A percentile compares a stretch with the other conserved stretches of the same genome.
Conservation (phyloP, 202 grass and related monocot species). For the Setaria viridis region DNA sequence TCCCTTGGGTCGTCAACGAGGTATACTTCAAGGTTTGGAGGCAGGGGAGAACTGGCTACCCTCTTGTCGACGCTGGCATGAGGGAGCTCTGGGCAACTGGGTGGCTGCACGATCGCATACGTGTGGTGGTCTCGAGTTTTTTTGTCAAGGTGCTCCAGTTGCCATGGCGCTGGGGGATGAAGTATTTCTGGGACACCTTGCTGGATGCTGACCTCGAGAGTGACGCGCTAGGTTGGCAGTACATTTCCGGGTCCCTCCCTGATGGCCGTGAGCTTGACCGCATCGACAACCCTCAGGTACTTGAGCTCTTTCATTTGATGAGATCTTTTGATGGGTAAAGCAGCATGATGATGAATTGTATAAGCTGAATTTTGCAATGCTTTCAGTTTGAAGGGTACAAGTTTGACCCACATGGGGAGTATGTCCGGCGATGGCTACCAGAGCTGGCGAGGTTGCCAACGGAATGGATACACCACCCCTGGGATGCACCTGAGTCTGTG, state of each 20-base stretch:
- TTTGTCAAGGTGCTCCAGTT: constrained; percentile 97
- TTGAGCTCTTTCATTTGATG: not conserved
- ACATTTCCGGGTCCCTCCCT: constrained; percentile 93
- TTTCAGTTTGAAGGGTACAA: constrained; percentile 93
- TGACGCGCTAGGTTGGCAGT: constrained; percentile 95
- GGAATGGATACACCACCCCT: constrained; percentile 99
- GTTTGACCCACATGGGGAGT: constrained; percentile 89
- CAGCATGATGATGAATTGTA: constrained; percentile 30
- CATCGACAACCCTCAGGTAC: constrained; percentile 98
- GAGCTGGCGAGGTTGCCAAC: constrained; percentile 93
- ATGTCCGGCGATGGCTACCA: constrained; percentile 92
- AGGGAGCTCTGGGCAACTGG: constrained; percentile 98
- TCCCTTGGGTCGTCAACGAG: constrained; percentile 93
- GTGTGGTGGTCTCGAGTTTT: constrained; percentile 94
- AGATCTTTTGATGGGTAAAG: not conserved
- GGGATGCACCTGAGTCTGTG: constrained; percentile 92
- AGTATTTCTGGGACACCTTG: constrained; percentile 99
- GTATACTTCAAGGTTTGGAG: constrained; percentile 89
- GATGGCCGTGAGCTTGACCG: constrained; percentile 93
- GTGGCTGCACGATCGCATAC: constrained; percentile 95
- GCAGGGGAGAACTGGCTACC: constrained; percentile 94
- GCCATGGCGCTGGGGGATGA: constrained; percentile 99
- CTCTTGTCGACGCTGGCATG: constrained; percentile 97
- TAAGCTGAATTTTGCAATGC: constrained; percentile 30
- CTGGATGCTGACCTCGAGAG: constrained; percentile 99